Base-by-base conservation (phyloP, 805 yeast genomes). In the Candida glaebosa region DNA sequence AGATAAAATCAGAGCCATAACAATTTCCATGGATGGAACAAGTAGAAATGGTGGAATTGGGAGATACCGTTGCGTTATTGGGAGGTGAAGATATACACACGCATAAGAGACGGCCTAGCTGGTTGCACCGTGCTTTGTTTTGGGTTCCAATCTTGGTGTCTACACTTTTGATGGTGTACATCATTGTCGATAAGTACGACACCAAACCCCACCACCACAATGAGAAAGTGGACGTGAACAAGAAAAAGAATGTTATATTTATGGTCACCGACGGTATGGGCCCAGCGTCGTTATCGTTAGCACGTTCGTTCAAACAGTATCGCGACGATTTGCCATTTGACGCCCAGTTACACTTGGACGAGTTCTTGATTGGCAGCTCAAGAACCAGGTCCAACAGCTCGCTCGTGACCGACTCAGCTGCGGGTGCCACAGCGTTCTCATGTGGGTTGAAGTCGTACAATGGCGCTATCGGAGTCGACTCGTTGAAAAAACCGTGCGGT, bases 241-340 rank as follows among this genome's bases (percentile, higher is more conserved):
- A 45, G 44, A 86, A 85, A 69, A 82, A 79, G 54, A 88, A 88
- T 54, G 75, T 89, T 42, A 84, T 88, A 39, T 87, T 88, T 69
- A 81, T 88, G 78, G 96, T 88, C 24, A 82, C 95, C 3, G 96
- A 88, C 61, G 96, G 96, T n/a, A 87, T 88, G 84, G 96, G 96
- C 0, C 96, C 96, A 3, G 84, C 95, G 0, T 83, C 95, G 2
- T 63, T 88, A 43, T 82, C 93, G 2, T 63, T 88, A 58, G 81
- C 96, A 1, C 75, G 96, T 46, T 78, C 85, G 17, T 89, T 78
- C 67, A 75, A 75, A 44, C 95, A 88, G 57, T 67, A 61, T 53
- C 63, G 80, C 41, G 81, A 81, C 45, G 57, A 60, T 4, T 70
- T 86, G 41, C 61, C 75, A 3, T 61, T 73, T 34, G 76, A 78